Conservation (phyloP, 2,329 filamentous ascomycete species). For the Fusarium pseudoanthophilum region DNA sequence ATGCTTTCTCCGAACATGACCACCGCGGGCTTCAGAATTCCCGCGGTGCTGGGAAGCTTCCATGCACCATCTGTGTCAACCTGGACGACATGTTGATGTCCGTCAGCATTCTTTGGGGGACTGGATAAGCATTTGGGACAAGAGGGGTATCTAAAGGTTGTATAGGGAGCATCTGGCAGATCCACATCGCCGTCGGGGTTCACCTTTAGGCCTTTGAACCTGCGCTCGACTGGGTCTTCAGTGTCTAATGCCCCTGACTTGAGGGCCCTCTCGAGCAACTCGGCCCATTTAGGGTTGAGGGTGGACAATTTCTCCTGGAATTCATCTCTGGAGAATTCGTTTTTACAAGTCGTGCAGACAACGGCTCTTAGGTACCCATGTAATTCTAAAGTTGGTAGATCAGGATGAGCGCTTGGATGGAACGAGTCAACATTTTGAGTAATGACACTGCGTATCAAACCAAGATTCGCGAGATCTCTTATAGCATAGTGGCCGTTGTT, state of each 20-base stretch:
- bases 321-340: slow-evolving; percentile 73
- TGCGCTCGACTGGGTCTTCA: slow-evolving; percentile 77
- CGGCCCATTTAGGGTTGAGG: slow-evolving; percentile 88
- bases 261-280: slow-evolving; percentile 77
- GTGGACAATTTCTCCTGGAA: slow-evolving; percentile 82
- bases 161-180: slow-evolving; percentile 85
- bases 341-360: slow-evolving; percentile 82
- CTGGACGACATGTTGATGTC: slow-evolving; percentile 68
- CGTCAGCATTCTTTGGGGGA: slow-evolving; percentile 67
- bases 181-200: slow-evolving; percentile 98
- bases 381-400: slow-evolving; percentile 80
- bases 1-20: slow-evolving; percentile 98
- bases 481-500: slow-evolving; percentile 85
- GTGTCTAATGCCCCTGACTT: slow-evolving; percentile 80
- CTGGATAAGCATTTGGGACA: slow-evolving; percentile 81
- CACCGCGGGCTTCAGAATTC: slow-evolving; percentile 90
- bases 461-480: slow-evolving; percentile 74
- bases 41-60: slow-evolving; percentile 72
- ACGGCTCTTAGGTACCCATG: slow-evolving; percentile 89
- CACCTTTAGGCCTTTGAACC: slow-evolving; percentile 76
- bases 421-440: slow-evolving; percentile 99
- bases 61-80: slow-evolving; percentile 86
- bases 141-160: slow-evolving; percentile 88
- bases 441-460: slow-evolving; percentile 79
- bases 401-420: slow-evolving; percentile 80